These are phyloP conservation scores for Sicyos edulis DNA, from an alignment of 306 rosid species.

Conservation along the genomic window DNA sequence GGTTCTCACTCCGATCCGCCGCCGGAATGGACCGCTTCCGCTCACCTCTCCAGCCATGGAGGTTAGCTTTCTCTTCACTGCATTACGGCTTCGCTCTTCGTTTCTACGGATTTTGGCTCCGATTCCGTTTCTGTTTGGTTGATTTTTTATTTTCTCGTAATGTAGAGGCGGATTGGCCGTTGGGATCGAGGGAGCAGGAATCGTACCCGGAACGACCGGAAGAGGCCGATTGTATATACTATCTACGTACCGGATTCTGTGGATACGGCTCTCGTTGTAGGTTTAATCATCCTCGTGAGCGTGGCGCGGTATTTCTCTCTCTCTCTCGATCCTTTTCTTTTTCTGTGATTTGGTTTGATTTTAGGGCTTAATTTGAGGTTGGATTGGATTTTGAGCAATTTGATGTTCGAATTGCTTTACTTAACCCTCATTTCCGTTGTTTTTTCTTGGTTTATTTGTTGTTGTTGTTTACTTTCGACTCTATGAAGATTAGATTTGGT, in stretches of 20 bases:
- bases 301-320: slow-evolving; percentile 53
- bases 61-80: slow-evolving; percentile 34
- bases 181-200: slow-evolving; percentile 58
- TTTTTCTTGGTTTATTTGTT: slow-evolving; percentile 6
- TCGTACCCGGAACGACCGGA: slow-evolving; percentile 83
- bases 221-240: slow-evolving; percentile 83
- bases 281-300: slow-evolving; percentile 94
- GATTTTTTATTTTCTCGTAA: too few relatives aligned
- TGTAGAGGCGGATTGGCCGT: slow-evolving; percentile 39
- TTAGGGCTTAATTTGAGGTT: slow-evolving; percentile 28
- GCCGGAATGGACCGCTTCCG: slow-evolving; percentile 62
- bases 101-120: too few relatives aligned
- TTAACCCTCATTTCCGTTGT: background rate
- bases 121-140: too few relatives aligned
- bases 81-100: too few relatives aligned
- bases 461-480: background rate
- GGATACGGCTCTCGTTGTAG: slow-evolving; percentile 94
- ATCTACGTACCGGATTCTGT: slow-evolving; percentile 75
- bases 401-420: background rate
- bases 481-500: background rate
- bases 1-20: slow-evolving; percentile 83
- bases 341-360: slow-evolving; percentile 3
- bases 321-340: slow-evolving; percentile 9
- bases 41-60: slow-evolving; percentile 43
- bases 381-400: slow-evolving; percentile 16